These are phyloP conservation scores for Serendipita indica DNA, from an alignment of 768 basidiomycete species.

Conservation along the genomic window DNA sequence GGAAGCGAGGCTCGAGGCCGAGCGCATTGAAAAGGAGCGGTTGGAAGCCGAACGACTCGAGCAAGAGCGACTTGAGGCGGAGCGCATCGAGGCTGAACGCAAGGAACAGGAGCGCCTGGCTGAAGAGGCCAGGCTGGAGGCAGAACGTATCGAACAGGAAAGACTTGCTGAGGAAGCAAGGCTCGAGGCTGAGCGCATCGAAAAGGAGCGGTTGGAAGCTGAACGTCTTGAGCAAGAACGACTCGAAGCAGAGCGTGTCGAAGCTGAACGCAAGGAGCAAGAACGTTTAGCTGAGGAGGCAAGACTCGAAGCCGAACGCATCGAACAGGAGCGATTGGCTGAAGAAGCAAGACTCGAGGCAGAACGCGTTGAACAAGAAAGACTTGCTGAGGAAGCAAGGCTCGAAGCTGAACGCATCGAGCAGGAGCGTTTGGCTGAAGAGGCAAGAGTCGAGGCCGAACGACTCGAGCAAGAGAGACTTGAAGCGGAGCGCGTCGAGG, in stretches of 20 bases:
- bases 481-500: neutral
- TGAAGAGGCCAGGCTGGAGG: no score
- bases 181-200: neutral
- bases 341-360: neutral
- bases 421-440: no score
- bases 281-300: neutral
- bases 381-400: neutral
- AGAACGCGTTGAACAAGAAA: neutral
- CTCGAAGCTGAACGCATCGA: neutral
- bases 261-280: neutral
- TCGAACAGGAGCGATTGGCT: neutral
- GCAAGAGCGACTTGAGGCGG: neutral
- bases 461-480: constrained; percentile 3
- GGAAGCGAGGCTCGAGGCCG: neutral
- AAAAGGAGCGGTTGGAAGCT: constrained; percentile 6
- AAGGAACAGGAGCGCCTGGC: neutral
- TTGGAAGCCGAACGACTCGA: neutral
- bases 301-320: no score
- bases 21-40: neutral
- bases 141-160: neutral
- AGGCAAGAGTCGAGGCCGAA: constrained; percentile 1
- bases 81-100: neutral
- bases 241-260: neutral
- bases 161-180: neutral
- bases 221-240: neutral